phyloP scores from a whole-genome alignment of 108 stramenopile genomes.

The Aurantiochytrium sp. region DNA sequence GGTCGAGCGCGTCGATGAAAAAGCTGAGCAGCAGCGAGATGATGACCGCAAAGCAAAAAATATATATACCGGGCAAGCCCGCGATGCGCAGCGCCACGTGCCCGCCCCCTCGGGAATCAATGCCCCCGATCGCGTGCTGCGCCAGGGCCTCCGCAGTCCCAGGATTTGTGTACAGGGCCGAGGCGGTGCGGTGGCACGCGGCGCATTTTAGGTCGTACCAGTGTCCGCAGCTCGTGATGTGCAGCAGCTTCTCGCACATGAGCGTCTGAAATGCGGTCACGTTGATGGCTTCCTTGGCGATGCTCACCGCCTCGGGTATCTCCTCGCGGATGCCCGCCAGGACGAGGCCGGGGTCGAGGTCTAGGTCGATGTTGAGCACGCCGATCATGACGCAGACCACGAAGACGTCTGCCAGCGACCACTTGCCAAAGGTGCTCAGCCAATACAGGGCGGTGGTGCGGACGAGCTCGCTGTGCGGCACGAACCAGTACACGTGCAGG shows the following conservation, averaged over 20 bases:
- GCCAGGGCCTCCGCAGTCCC: slow-evolving; percentile 58
- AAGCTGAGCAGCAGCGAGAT: slow-evolving; percentile 68
- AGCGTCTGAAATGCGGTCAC: slow-evolving; percentile 21
- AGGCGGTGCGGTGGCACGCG: slow-evolving; percentile 59
- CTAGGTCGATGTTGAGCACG: slow-evolving; percentile 71
- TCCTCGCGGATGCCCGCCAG: slow-evolving; percentile 57
- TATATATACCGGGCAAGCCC: slow-evolving; percentile 71
- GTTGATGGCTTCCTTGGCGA: slow-evolving; percentile 49
- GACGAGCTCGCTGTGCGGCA: slow-evolving; percentile 34
- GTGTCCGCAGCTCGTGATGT: slow-evolving; percentile 44
- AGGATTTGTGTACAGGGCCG: slow-evolving; percentile 58
- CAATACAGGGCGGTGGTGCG: slow-evolving; percentile 60
- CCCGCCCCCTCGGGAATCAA: slow-evolving; percentile 65
- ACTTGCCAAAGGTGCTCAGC: slow-evolving; percentile 70
- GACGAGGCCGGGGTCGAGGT: slow-evolving; percentile 62
- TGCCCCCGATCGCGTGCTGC: slow-evolving; percentile 55
- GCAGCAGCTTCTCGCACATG: slow-evolving; percentile 57
- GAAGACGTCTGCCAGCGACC: slow-evolving; percentile 73
- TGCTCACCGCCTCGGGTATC: slow-evolving; percentile 54
- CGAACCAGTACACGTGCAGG: slow-evolving; percentile 63
- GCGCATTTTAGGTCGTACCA: slow-evolving; percentile 46
- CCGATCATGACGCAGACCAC: slow-evolving; percentile 79
- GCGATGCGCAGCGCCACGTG: slow-evolving; percentile 58
- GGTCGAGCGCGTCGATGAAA: slow-evolving; percentile 63
- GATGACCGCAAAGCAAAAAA: slow-evolving; percentile 73